Base-by-base conservation (phyloP, 768 basidiomycete species). In the Guyanaporus albipodus region DNA sequence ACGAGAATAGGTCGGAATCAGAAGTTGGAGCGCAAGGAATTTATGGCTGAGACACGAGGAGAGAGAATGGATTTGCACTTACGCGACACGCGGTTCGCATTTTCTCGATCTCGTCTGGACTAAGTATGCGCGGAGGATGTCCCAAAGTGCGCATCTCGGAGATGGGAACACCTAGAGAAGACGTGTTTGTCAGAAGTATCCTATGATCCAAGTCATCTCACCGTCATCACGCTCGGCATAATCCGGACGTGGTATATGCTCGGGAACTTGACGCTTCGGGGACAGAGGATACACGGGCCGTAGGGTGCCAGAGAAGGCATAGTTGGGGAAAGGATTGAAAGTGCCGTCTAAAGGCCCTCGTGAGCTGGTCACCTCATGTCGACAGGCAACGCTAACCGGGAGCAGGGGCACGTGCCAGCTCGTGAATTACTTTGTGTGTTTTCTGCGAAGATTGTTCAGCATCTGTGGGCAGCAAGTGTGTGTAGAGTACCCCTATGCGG, bases 251-350 rank as follows among this genome's bases (percentile, higher is more conserved):
- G 76, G 78, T 55, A 99, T 96, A 60, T 91, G 83, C 22, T 75
- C 78, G 8, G 94, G 96, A 4, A 98, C 82, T 5, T 60, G 62
- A 24, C 94, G 82, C 55, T 73, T 84, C 5, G 83, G 71, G 23
- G 90, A 87, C 33, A 96, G 74, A n/a, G 94, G 94, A 68, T 97
- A 96, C 29, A 79, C 74, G 2, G 94, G 92, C 53, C 86, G 78
- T 48, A 95, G 46, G 1, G 80, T 54, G 26, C 94, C 94, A 15
- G 92, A 87, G 68, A 79, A 97, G n/a, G 67, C 57, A 67, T 79
- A 91, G 58, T 72, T 78, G 7, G 81, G 78, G 70, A 91, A 89
- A 0, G 90, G 89, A 57, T 91, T 85, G 64, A 80, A 89, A 19
- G 82, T 80, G 51, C 83, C 82, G 65, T 87, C 89, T 89, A 29